These are phyloP conservation scores for Avena eriantha DNA, from an alignment of 176 grass and related monocot species.

Conservation along the genomic window DNA sequence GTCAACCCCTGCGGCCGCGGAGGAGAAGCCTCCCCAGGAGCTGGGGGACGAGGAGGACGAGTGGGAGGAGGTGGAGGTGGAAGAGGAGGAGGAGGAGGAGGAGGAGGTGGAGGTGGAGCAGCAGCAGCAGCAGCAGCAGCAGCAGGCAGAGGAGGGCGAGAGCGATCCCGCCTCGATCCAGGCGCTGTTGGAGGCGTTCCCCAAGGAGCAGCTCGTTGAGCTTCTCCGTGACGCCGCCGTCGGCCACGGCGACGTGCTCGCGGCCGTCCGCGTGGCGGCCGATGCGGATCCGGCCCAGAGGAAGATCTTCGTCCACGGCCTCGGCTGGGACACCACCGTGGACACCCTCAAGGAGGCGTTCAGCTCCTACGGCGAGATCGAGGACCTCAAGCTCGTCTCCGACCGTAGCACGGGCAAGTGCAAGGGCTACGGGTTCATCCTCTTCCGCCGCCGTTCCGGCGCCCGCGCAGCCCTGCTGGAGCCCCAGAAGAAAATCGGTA, in stretches of 20 bases:
- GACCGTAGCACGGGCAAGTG: constrained; percentile 89
- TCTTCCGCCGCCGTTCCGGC: constrained; percentile 70
- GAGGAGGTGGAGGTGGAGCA: background rate
- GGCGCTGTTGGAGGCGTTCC: constrained; percentile 73
- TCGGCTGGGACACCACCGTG: constrained; percentile 87
- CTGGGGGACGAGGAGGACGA: constrained; percentile 39
- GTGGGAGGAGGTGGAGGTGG: constrained; percentile 46
- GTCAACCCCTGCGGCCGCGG: background rate
- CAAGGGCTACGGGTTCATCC: constrained; percentile 97
- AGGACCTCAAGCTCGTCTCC: constrained; percentile 84
- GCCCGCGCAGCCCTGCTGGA: constrained; percentile 76
- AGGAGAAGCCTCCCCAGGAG: constrained; percentile 20
- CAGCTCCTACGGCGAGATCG: constrained; percentile 82
- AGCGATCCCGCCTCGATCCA: constrained; percentile 69
- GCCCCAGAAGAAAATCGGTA: constrained; percentile 98
- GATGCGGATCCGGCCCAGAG: constrained; percentile 82
- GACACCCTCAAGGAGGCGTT: constrained; percentile 73
- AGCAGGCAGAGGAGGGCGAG: constrained; percentile 50
- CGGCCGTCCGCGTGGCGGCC: constrained; percentile 54
- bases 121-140: background rate
- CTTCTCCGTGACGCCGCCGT: constrained; percentile 77
- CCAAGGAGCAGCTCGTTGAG: constrained; percentile 93
- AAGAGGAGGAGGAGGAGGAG: constrained; percentile 35
- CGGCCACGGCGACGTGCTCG: constrained; percentile 61
- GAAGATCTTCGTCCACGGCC: constrained; percentile 95